Evolutionary conservation across 2,329 filamentous ascomycete species (phyloP).

Genomic region (Calonectria multiphialidica): DNA sequence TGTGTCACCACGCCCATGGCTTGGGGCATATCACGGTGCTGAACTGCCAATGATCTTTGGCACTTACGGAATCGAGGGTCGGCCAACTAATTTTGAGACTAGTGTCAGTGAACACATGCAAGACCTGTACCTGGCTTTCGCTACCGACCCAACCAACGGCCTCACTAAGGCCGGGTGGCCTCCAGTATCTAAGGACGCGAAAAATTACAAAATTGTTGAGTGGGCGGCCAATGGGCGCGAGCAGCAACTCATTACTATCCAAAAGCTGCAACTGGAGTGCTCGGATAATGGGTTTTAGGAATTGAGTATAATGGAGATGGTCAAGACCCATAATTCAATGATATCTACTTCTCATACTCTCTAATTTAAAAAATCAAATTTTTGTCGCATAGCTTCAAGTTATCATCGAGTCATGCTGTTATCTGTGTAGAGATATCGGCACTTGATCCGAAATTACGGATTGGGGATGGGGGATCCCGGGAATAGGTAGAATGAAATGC

Average conservation of each 20-base stretch:
- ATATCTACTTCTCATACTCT: too few species aligned
- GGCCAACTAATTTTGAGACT: conserved; percentile 24
- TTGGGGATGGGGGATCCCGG: neutral
- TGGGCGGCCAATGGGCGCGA: conserved; percentile 16
- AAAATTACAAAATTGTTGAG: conserved; percentile 15
- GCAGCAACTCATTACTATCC: neutral
- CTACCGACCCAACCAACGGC: conserved; percentile 22
- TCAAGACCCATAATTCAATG: too few species aligned
- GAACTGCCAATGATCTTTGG: conserved; percentile 36
- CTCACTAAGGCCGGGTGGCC: conserved; percentile 19
- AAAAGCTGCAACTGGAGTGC: neutral
- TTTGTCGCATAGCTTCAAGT: neutral
- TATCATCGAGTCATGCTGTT: neutral
- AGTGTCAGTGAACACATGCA: conserved; percentile 31
- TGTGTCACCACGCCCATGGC: conserved; percentile 31
- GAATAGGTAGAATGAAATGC: neutral
- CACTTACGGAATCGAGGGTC: conserved; percentile 14
- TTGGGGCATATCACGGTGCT: conserved; percentile 33
- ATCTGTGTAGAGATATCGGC: neutral
- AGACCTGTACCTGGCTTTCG: conserved; percentile 29
- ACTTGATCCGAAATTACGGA: too few species aligned
- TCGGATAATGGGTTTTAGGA: neutral
- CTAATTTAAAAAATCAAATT: neutral
- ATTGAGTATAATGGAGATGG: neutral
- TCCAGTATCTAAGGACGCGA: neutral